A percentile compares a stretch with the other conserved stretches of the same genome.
These are phyloP conservation scores for Lipomyces orientalis DNA, from an alignment of 805 yeast species.

Conservation along the genomic window DNA sequence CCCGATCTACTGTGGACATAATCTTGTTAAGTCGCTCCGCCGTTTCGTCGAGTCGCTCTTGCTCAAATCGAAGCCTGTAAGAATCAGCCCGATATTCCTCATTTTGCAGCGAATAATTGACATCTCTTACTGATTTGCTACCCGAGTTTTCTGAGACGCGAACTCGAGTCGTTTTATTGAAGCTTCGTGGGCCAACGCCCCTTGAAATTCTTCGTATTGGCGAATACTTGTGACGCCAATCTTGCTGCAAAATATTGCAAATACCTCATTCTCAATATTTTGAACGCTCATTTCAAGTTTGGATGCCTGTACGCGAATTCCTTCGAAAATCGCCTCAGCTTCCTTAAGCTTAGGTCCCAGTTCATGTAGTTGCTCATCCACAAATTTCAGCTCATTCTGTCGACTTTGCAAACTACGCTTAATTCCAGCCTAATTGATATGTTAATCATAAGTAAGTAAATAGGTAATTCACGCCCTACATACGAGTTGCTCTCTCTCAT, in stretches of 20 bases:
- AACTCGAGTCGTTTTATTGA: constrained; percentile 64
- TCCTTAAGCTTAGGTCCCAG: constrained; percentile 51
- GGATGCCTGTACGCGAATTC: constrained; percentile 44
- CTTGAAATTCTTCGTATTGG: constrained; percentile 75
- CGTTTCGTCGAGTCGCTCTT: constrained; percentile 62
- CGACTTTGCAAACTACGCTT: constrained; percentile 42
- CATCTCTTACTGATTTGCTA: constrained; percentile 57
- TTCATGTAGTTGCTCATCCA: constrained; percentile 42
- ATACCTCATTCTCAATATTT: constrained; percentile 39
- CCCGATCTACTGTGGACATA: constrained; percentile 46
- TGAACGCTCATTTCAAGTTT: constrained; percentile 49
- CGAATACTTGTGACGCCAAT: constrained; percentile 61
- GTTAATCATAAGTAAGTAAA: not conserved
- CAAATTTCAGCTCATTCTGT: constrained; percentile 38
- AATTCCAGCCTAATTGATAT: constrained; percentile 16
- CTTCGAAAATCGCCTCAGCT: constrained; percentile 41
- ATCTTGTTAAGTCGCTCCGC: constrained; percentile 51
- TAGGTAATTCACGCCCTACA: constrained; percentile 27
- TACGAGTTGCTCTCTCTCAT: constrained; percentile 42
- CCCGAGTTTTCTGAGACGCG: constrained; percentile 62
- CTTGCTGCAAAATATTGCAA: constrained; percentile 58
- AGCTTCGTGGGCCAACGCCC: constrained; percentile 45
- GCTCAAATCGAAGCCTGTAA: constrained; percentile 59
- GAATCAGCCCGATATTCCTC: not conserved
- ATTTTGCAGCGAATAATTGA: not conserved